Evolutionary conservation across 2,329 filamentous ascomycete genomes (phyloP), one percentile per base, ranked within the genome.

Genomic region (Diaporthe sp.): DNA sequence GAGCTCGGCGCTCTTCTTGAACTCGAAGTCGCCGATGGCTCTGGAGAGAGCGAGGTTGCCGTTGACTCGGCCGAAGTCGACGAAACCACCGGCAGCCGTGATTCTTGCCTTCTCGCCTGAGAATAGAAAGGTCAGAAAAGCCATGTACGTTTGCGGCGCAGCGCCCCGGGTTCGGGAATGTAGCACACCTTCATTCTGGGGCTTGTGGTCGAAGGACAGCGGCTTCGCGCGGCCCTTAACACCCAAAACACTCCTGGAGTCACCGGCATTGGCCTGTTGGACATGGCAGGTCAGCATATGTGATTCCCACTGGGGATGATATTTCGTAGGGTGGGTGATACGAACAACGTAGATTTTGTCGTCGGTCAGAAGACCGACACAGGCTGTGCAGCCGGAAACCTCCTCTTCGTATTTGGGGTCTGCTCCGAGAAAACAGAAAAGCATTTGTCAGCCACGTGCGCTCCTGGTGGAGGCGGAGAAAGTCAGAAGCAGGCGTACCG

Each of bases 141-240:
- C 6, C 13, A 30, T 33, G 28, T 13, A 8, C 38, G 33, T 19
- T 2, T n/a, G 25, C 61, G 42, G 45, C 25, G 45, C 57, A 38
- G 55, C 57, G 40, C 17, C 22, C 17, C 19, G 5, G 40, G 40
- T 64, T 64, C 30, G 22, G 50, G 42, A 28, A 25, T 47, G 75
- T 33, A 64, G 74, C 88, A 74, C 82, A 97, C 95, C 95, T 90
- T 99, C 97, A 80, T 98, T 98, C 84, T 98, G 96, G 55, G 97
- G 97, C 87, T 99, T 99, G 89, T 99, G 97, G 84, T 99, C 97
- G 82, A 97, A 97, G n/a, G 97, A 99, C 76, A 99, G 89, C 70
- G 97, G 97, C 87, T 98, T 99, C 79, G 97, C 97, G 80, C 97
- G 92, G 78, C 97, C 97, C 87, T 98, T 99, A 81, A 99, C 95